Base-by-base conservation (phyloP, 352 stramenopile species). In the Phytopythium delawarense region DNA sequence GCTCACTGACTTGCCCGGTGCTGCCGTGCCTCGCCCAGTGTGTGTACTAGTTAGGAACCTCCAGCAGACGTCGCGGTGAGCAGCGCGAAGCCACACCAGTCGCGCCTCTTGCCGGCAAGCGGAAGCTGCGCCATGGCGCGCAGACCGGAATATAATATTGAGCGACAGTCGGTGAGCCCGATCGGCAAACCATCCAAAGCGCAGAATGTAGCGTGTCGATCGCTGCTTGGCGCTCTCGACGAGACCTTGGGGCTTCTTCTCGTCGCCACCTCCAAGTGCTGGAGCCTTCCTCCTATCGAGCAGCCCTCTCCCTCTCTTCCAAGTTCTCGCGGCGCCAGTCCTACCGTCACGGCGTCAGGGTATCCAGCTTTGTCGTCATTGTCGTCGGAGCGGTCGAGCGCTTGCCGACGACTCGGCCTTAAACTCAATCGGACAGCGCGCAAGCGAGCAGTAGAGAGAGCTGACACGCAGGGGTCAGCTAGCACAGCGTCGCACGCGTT, bases 21-120 rank as follows among this genome's bases (percentile, higher is more conserved):
- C 42, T 25, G 21, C 49, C 7, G 35, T 25, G 13, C 56, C 56
- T 59, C 35, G 44, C 20, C 23, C 13, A 91, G 82, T 88, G 7
- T 89, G 75, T 58, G 72, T 76, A 65, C 69, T 91, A 65, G 78
- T 84, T n/a, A 73, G 82, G 34, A 86, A 81, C 59, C 68, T 91
- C 55, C 79, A 89, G 50, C 82, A 88, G 57, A 84, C 78, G 39
- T 74, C 76, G 28, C 66, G 82, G 56, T 91, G 67, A 79, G 67
- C 35, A 45, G 57, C 60, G 52, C 45, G 45, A 37, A 13, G 16
- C 30, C 30, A 45, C 1, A 28, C 30, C 18, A 40, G 28, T 34
- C 28, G 50, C 28, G 6, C 18, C 42, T 23, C 40, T 6, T 45
- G 40, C 7, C 40, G 16, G 40, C 40, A 45, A 45, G 15, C 40